Percentiles rank a stretch among this genome's conserved stretches.
Evolutionary conservation across 441 rosid species (phyloP).

Genomic region (Brassica hybrid): DNA sequence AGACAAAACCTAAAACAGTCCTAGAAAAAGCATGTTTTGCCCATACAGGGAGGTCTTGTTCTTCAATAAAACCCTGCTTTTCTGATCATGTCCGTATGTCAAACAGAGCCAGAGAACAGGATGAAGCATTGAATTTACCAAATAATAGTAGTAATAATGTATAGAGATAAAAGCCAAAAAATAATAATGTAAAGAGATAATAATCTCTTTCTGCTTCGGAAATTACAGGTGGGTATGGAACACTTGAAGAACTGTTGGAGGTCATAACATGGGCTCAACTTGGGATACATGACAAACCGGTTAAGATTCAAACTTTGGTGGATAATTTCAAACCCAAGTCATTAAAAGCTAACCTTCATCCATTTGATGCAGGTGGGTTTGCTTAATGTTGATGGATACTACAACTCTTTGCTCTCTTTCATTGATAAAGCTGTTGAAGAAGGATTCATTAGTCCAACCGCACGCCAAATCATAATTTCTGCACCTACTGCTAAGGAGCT

Average conservation of each 20-base stretch:
- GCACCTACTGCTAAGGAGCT: slow-evolving; percentile 71
- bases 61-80: slow-evolving; percentile 21
- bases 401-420: slow-evolving; percentile 72
- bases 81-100: slow-evolving; percentile 26
- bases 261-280: slow-evolving; percentile 75
- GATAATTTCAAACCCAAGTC: slow-evolving; percentile 13
- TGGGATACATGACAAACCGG: slow-evolving; percentile 74
- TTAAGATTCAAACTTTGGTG: slow-evolving; percentile 37
- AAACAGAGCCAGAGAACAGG: slow-evolving; percentile 30
- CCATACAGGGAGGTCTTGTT: slow-evolving; percentile 30
- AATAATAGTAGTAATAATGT: not conserved
- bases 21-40: slow-evolving; percentile 31
- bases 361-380: slow-evolving; percentile 56
- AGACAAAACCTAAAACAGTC: slow-evolving; percentile 41
- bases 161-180: not conserved
- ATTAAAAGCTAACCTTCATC: slow-evolving; percentile 12
- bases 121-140: slow-evolving; percentile 18
- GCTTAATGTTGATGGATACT: slow-evolving; percentile 83
- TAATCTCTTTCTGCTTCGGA: slow-evolving; percentile 10
- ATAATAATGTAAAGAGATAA: not conserved
- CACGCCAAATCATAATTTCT: slow-evolving; percentile 72
- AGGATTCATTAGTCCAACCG: slow-evolving; percentile 70
- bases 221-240: slow-evolving; percentile 70
- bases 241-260: slow-evolving; percentile 69
- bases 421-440: slow-evolving; percentile 82